Base-by-base conservation (phyloP, 495 filamentous ascomycete genomes). In the Penicillium longicatenatum region DNA sequence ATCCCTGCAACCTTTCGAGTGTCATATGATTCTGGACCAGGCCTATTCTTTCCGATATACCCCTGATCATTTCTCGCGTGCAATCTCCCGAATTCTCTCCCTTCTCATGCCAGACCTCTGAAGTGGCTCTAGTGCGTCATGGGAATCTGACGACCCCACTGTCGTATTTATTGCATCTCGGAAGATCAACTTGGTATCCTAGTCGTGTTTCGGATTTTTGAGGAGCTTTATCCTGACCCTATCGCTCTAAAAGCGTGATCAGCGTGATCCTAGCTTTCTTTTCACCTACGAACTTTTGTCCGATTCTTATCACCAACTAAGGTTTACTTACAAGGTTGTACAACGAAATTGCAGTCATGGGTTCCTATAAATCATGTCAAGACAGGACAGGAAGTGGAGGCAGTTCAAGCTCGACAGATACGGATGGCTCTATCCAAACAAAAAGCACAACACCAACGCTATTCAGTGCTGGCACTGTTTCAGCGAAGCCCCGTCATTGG, bases 381-480 rank as follows among this genome's bases (percentile, higher is more conserved):
- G 62, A 61, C 43, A 54, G 63, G 39, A 52, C 67, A 24, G 54
- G 53, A 39, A 63, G 62, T 45, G 70, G 64, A 22, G 66, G 80
- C 62, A 87, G 83, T 60, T 81, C 81, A 35, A 82, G 79, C 60
- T 86, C 83, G 31, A 83, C 83, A 50, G 79, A 81, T 55, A 89
- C 86, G 61, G 76, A 85, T 57, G 79, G 78, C 55, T 90, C 88
- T 26, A 80, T 84, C 57, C 79, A 72, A 11, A 90, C 90, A 16
- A 77, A 79, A 67, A 89, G 87, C 60, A 92, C 88, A 6, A 83
- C 81, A 14, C 84, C 86, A 29, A 92, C 89, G 10, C 77, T 84
- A 47, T 77, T 86, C 67, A 89, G 86, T 65, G 75, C 80, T 17
- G 71, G 74, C n/a, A 77, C 79, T 19, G 79, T 82, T 6, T 60